Conservation (phyloP, 1,284 basidiomycete species). For the Sporisorium sorghi region DNA sequence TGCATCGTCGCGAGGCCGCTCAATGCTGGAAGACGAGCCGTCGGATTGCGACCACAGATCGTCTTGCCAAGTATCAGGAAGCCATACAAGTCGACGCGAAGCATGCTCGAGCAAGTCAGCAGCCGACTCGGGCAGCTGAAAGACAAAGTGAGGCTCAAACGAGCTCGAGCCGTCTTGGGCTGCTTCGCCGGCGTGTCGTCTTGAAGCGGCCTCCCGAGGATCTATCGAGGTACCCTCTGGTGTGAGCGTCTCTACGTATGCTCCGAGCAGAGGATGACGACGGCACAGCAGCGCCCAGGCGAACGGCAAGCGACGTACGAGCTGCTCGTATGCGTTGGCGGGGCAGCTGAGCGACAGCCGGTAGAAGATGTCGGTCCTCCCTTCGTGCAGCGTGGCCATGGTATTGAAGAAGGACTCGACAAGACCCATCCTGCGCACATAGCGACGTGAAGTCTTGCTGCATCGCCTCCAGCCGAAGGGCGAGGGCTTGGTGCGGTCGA, state of each 20-base stretch:
- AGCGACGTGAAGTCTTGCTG: slow-evolving; percentile 13
- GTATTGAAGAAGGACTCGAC: slow-evolving; percentile 53
- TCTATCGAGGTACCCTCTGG: slow-evolving; percentile 25
- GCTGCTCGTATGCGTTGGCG: slow-evolving; percentile 8
- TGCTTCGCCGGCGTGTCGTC: slow-evolving; percentile 35
- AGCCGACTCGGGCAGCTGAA: slow-evolving; percentile 21
- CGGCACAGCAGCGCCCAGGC: slow-evolving; percentile 47
- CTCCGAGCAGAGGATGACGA: slow-evolving; percentile 36
- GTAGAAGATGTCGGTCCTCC: slow-evolving; percentile 49
- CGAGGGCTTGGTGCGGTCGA: slow-evolving; percentile 39
- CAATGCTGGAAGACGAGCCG: background rate
- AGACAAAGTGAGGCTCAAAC: slow-evolving; percentile 51
- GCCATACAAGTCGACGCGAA: slow-evolving; percentile 18
- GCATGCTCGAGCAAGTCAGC: slow-evolving; percentile 27
- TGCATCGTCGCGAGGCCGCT: slow-evolving; percentile 10
- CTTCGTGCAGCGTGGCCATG: slow-evolving; percentile 48
- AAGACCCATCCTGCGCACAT: slow-evolving; percentile 44
- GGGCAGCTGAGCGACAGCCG: slow-evolving; percentile 36
- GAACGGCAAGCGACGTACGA: slow-evolving; percentile 36
- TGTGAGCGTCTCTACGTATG: slow-evolving; percentile 32
- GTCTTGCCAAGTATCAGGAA: slow-evolving; percentile 15
- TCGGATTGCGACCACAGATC: background rate
- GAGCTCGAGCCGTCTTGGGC: slow-evolving; percentile 39
- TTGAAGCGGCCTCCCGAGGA: slow-evolving; percentile 24
- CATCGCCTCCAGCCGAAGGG: slow-evolving; percentile 45